Conservation (phyloP, 495 filamentous ascomycete genomes). For the Bacidia rubella region DNA sequence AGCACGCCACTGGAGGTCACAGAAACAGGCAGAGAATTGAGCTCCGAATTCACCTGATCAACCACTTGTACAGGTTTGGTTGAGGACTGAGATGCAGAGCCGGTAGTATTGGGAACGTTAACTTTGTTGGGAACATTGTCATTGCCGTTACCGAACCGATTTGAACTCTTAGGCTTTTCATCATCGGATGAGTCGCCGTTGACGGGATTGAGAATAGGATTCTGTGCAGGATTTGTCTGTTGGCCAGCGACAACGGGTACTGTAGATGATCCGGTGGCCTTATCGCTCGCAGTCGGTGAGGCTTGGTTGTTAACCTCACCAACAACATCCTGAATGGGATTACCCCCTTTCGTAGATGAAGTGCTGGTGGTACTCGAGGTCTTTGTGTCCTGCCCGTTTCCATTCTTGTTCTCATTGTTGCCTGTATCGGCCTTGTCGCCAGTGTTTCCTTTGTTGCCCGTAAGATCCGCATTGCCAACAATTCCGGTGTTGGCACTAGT, state of each 20-base stretch:
- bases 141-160: neutral
- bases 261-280: neutral
- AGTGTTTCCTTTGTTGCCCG: too few relatives aligned
- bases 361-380: neutral
- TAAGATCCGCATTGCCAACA: too few relatives aligned
- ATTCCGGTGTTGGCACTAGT: too few relatives aligned
- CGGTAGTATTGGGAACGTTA: neutral
- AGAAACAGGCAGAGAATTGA: neutral
- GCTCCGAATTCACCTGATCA: neutral
- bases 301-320: neutral
- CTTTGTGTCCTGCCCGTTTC: neutral
- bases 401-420: neutral
- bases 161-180: neutral
- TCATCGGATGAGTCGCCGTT: neutral
- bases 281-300: neutral
- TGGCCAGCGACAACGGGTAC: neutral
- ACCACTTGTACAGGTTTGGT: neutral
- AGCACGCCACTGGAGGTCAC: neutral
- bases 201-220: neutral
- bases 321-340: neutral
- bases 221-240: neutral
- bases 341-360: neutral
- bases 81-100: neutral
- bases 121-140: neutral
- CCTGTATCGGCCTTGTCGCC: too few relatives aligned